These are phyloP conservation scores for Lasiodiplodia gonubiensis DNA, from an alignment of 2,329 filamentous ascomycete species.

Conservation along the genomic window DNA sequence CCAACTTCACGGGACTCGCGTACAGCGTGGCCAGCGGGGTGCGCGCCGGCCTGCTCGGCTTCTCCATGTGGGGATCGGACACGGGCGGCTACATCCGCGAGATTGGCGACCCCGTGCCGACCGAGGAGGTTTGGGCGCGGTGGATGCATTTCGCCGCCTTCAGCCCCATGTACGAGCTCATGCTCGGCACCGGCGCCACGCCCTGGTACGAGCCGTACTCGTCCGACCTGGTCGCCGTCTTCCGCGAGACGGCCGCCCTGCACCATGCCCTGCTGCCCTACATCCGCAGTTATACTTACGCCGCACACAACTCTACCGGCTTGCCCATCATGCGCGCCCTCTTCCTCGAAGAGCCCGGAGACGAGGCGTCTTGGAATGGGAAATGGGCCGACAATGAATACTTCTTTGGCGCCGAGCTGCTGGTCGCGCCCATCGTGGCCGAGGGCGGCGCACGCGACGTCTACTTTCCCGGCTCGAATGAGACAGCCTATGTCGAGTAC, in stretches of 20 bases:
- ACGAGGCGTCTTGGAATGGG: conserved; percentile 35
- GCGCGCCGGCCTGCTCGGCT: conserved; percentile 42
- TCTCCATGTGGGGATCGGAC: conserved; percentile 44
- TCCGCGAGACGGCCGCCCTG: conserved; percentile 41
- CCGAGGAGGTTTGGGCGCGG: conserved; percentile 43
- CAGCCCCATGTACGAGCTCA: conserved; percentile 45
- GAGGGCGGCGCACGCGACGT: conserved; percentile 37
- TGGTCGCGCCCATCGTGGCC: conserved; percentile 44
- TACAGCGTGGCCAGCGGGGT: conserved; percentile 43
- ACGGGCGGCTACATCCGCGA: conserved; percentile 43
- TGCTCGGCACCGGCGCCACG: conserved; percentile 44
- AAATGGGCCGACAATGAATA: conserved; percentile 36
- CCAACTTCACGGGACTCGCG: conserved; percentile 42
- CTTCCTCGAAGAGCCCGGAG: conserved; percentile 42
- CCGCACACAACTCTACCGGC: conserved; percentile 37
- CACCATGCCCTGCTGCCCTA: conserved; percentile 44
- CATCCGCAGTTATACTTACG: conserved; percentile 41
- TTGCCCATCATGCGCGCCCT: conserved; percentile 44
- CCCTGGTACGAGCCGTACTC: conserved; percentile 46
- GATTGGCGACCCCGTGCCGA: conserved; percentile 32
- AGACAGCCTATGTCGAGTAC: conserved; percentile 42
- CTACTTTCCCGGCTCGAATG: conserved; percentile 40
- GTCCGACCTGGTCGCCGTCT: conserved; percentile 36
- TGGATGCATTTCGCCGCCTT: conserved; percentile 51
- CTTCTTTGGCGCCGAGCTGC: conserved; percentile 43